Evolutionary conservation across 2,329 filamentous ascomycete genomes (phyloP), one percentile per base, ranked within the genome.

Genomic region (Talaromyces sp.): DNA sequence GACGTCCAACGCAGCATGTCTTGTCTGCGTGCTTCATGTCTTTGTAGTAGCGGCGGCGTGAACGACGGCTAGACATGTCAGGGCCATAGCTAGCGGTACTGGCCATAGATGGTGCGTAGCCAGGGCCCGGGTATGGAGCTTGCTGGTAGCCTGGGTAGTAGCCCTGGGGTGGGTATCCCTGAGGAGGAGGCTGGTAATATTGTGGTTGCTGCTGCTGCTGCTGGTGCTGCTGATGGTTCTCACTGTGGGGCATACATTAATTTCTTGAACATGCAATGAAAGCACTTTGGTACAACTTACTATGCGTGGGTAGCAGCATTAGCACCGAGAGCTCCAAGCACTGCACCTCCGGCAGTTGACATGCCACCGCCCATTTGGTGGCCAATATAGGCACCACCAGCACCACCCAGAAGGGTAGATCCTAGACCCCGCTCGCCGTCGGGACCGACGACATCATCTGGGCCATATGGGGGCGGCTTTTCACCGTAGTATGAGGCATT

Each of bases 401-500:
- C 58, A 16, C 61, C 58, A 24, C 61, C 61, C 14, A 62, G 22
- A n/a, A 64, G 46, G 2, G 60, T 61, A 3, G 60, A 62, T 20
- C 60, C 61, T 6, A 64, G 58, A 24, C 61, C 61, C 45, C 42
- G 57, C 2, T 63, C 61, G 1, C 54, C 59, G 19, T 61, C 59
- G 1, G 45, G 56, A 4, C 17, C 30, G 22, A 27, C 19, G 22
- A 13, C 20, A 11, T 19, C 3, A 29, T 43, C 6, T 32, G 11
- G 9, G 27, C 16, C 17, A 10, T 20, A 30, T 45, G 42, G 16
- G 42, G 42, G 29, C 16, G 42, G 42, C 16, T 27, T n/a, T 33
- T 19, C 42, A 35, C 27, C 29, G 13, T 45, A 45, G 29, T 45
- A 45, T 33, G 29, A 33, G 4, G 42, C 27, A 20, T 45, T 45